Conservation (phyloP, 257 asterid species). For the Solanum paucissectum region DNA sequence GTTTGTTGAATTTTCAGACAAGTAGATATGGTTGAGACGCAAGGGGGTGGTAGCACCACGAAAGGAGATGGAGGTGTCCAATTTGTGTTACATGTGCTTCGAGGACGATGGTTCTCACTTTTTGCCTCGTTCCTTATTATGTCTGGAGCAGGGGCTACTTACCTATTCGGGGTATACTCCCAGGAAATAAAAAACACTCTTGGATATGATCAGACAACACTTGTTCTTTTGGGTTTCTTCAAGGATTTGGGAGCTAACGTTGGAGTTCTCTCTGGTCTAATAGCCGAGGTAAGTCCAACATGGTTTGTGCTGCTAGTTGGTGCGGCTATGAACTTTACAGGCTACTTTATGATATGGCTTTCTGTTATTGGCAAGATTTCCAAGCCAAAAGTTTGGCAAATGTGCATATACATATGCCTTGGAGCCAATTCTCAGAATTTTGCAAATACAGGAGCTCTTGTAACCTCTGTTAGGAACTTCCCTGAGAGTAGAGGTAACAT, state of each 20-base stretch:
- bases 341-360: constrained; percentile 32
- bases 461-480: constrained; percentile 25
- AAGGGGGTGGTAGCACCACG: neutral
- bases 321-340: constrained; percentile 13
- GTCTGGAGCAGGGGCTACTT: constrained; percentile 26
- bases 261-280: constrained; percentile 22
- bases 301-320: constrained; percentile 28
- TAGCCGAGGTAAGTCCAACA: constrained; percentile 22
- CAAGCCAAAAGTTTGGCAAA: constrained; percentile 17
- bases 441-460: constrained; percentile 27
- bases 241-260: constrained; percentile 25
- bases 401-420: constrained; percentile 25
- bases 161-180: constrained; percentile 27
- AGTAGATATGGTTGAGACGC: neutral
- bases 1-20: neutral
- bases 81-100: constrained; percentile 9
- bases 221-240: constrained; percentile 14
- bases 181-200: constrained; percentile 15
- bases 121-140: constrained; percentile 22
- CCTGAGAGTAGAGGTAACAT: constrained; percentile 30
- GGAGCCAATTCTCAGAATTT: constrained; percentile 32
- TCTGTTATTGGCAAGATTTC: constrained; percentile 12
- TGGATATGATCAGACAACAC: constrained; percentile 28
- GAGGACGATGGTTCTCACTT: constrained; percentile 25
- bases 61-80: neutral